Conservation (phyloP, 306 rosid genomes). For the Quercus engelmannii region DNA sequence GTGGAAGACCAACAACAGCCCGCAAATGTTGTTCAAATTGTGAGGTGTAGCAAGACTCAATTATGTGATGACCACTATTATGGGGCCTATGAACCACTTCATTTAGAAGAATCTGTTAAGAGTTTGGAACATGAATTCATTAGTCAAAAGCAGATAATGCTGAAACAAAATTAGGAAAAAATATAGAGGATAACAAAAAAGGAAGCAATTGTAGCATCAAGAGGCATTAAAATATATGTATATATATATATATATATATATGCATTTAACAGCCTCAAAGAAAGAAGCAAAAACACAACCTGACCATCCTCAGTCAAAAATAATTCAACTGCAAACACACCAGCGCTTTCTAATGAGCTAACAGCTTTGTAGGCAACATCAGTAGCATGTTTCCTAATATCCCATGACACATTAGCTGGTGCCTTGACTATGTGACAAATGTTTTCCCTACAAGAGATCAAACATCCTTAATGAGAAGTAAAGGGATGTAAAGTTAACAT, state of each 20-base stretch:
- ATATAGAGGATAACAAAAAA: background rate
- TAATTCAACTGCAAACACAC: constrained; percentile 91
- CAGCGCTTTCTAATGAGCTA: constrained; percentile 82
- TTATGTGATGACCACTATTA: constrained; percentile 52
- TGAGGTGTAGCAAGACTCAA: constrained; percentile 77
- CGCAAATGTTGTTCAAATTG: constrained; percentile 81
- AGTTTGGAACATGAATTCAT: background rate
- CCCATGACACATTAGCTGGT: constrained; percentile 67
- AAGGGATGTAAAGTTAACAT: constrained; percentile 16
- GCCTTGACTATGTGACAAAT: constrained; percentile 91
- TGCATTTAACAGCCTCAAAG: background rate
- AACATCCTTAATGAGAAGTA: constrained; percentile 19
- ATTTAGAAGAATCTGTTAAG: constrained; percentile 75
- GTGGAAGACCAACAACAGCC: constrained; percentile 95
- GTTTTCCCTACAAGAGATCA: constrained; percentile 57
- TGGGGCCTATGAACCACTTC: constrained; percentile 98
- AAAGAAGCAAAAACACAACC: constrained; percentile 45
- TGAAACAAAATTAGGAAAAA: background rate
- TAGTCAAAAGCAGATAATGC: constrained; percentile 8
- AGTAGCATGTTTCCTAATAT: constrained; percentile 46
- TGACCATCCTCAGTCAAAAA: constrained; percentile 71
- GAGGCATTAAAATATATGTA: background rate
- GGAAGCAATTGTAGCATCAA: constrained; percentile 1
- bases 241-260: too few species aligned
- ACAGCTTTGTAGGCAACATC: constrained; percentile 82